Evolutionary conservation across 306 rosid species (phyloP).

Genomic region (Carpinus viminea): DNA sequence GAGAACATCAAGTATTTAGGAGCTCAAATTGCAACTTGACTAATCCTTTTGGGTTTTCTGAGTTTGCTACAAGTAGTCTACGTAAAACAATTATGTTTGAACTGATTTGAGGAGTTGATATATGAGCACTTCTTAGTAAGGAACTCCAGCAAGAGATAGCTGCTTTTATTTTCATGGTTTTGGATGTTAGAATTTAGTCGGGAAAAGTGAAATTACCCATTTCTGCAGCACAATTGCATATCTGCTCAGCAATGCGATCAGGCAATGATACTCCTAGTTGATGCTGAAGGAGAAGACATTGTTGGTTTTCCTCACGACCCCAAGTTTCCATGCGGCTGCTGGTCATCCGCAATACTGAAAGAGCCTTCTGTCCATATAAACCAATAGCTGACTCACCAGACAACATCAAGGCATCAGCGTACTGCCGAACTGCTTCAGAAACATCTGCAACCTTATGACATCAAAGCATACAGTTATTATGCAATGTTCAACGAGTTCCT

Average conservation of each 20-base stretch:
- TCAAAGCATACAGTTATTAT: constrained; percentile 18
- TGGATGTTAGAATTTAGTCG: not conserved
- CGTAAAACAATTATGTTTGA: not conserved
- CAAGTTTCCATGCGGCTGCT: constrained; percentile 77
- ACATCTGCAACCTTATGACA: constrained; percentile 82
- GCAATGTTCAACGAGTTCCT: not conserved
- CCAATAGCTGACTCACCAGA: constrained; percentile 93
- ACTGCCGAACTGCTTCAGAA: constrained; percentile 86
- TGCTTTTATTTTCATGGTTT: not conserved
- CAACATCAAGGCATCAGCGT: constrained; percentile 88
- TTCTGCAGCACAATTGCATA: constrained; percentile 75
- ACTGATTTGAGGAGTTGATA: not conserved
- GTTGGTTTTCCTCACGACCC: constrained; percentile 69
- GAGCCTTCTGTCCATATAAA: constrained; percentile 69
- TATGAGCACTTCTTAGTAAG: not conserved
- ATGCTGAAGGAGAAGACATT: constrained; percentile 40
- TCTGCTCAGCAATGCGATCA: constrained; percentile 77
- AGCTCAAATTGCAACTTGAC: too few species aligned
- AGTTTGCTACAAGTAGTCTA: not conserved
- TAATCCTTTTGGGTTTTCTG: too few species aligned
- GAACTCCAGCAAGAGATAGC: not conserved
- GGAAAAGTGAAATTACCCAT: constrained; percentile 54
- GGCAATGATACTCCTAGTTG: constrained; percentile 66
- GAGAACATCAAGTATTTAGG: too few species aligned
- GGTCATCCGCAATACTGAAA: constrained; percentile 67